Evolutionary conservation across 2,329 filamentous ascomycete genomes (phyloP).

Genomic region (Fusarium bactridioides): DNA sequence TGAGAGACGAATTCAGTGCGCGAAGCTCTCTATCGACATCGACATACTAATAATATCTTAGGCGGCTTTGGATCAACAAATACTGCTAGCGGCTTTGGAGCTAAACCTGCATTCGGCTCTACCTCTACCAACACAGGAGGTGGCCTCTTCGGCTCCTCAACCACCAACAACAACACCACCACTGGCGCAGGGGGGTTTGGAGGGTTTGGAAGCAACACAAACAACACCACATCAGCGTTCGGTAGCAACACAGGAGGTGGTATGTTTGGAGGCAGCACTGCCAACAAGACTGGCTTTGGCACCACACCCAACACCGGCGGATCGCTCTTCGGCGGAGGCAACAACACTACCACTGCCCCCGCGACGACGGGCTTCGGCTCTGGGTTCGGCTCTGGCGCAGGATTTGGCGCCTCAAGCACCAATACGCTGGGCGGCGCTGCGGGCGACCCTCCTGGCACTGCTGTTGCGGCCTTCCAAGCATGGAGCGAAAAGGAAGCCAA

Average conservation of each 20-base stretch:
- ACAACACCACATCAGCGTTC: slow-evolving; percentile 50
- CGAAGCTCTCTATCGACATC: background rate
- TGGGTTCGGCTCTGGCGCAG: slow-evolving; percentile 53
- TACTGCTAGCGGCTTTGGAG: slow-evolving; percentile 50
- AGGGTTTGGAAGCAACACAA: slow-evolving; percentile 50
- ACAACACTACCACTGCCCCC: slow-evolving; percentile 38
- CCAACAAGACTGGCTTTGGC: slow-evolving; percentile 62
- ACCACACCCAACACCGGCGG: slow-evolving; percentile 49
- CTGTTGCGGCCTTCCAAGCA: slow-evolving; percentile 71
- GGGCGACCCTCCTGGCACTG: slow-evolving; percentile 74
- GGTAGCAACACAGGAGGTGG: slow-evolving; percentile 52
- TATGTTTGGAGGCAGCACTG: slow-evolving; percentile 61
- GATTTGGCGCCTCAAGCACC: slow-evolving; percentile 56
- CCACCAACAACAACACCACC: slow-evolving; percentile 50
- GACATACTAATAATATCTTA: slow-evolving; percentile 37
- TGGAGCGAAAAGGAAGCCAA: slow-evolving; percentile 77
- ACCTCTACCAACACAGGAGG: slow-evolving; percentile 51
- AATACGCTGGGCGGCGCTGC: slow-evolving; percentile 59
- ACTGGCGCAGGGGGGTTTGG: slow-evolving; percentile 50
- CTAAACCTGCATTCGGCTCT: slow-evolving; percentile 63
- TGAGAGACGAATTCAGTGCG: slow-evolving; percentile 18
- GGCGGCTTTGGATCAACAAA: slow-evolving; percentile 49
- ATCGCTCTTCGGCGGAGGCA: slow-evolving; percentile 57
- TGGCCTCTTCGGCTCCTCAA: slow-evolving; percentile 56
- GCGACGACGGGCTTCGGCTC: slow-evolving; percentile 47